phyloP scores from a whole-genome alignment of 2,329 filamentous ascomycete genomes.

The Dendryphion nanum region DNA sequence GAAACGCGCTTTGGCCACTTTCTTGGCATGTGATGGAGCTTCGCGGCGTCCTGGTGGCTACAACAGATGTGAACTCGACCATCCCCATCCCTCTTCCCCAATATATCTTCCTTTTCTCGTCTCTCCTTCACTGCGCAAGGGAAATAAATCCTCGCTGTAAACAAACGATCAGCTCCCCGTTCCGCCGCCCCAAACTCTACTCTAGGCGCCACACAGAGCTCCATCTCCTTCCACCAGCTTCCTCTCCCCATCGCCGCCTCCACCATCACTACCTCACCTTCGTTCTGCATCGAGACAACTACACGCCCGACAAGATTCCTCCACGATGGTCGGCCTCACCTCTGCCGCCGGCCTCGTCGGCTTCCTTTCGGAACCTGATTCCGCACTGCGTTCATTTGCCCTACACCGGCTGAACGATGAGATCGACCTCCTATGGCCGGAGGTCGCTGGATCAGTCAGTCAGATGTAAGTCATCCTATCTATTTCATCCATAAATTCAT shows the following conservation, averaged over 20 bases:
- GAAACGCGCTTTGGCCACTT: no score
- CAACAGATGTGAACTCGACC: no score
- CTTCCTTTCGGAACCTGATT: conserved; percentile 92
- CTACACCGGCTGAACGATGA: conserved; percentile 93
- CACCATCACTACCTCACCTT: conserved; percentile 15
- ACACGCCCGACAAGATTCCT: conserved; percentile 5
- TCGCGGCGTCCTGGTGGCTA: no score
- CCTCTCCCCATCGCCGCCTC: conserved; percentile 11
- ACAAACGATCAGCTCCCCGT: no score
- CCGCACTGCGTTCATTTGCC: conserved; percentile 91
- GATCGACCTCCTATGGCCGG: conserved; percentile 96
- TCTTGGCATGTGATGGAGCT: no score
- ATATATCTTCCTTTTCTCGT: conserved; percentile 28
- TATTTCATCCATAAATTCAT: conserved; percentile 2
- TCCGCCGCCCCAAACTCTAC: conserved; percentile 20
- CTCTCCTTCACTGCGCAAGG: conserved; percentile 28
- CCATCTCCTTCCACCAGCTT: conserved; percentile 37
- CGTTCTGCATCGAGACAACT: conserved; percentile 1
- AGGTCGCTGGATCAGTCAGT: conserved; percentile 87
- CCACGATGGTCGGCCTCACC: conserved; percentile 82
- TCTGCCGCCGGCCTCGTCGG: conserved; percentile 93
- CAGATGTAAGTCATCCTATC: conserved; percentile 69
- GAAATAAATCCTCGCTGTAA: no score
- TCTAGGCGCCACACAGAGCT: conserved; percentile 36
- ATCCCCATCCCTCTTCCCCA: no score